These are phyloP conservation scores for Beauveria sp. DNA, from an alignment of 2,329 filamentous ascomycete species.

Conservation along the genomic window DNA sequence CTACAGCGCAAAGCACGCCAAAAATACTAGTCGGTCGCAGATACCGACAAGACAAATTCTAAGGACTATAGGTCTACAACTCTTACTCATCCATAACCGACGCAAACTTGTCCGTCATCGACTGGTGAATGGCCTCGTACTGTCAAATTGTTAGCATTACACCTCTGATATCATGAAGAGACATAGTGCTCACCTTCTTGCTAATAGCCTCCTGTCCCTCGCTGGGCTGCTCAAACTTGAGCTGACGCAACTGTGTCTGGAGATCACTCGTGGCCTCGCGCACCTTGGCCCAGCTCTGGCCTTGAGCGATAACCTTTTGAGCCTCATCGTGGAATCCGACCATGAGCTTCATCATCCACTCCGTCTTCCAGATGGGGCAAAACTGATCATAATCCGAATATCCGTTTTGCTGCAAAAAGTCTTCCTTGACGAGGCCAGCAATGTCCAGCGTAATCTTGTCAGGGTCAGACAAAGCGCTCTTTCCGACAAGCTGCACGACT, in stretches of 20 bases:
- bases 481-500: conserved; percentile 96
- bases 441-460: conserved; percentile 99
- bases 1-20: conserved; percentile 8
- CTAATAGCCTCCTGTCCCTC: conserved; percentile 73
- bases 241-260: conserved; percentile 73
- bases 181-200: conserved; percentile 63
- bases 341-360: conserved; percentile 99
- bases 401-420: conserved; percentile 98
- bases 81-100: conserved; percentile 85
- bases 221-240: conserved; percentile 93
- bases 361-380: conserved; percentile 98
- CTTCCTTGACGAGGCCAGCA: conserved; percentile 87
- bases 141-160: conserved; percentile 37
- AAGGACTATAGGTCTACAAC: conserved; percentile 19
- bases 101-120: conserved; percentile 96
- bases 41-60: conserved; percentile 17
- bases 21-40: conserved; percentile 5
- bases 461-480: conserved; percentile 87
- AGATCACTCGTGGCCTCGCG: conserved; percentile 84
- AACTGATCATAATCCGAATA: conserved; percentile 99
- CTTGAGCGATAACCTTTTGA: conserved; percentile 88
- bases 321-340: conserved; percentile 96
- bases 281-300: conserved; percentile 87
- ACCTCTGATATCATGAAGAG: neutral
- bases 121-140: conserved; percentile 88